These are phyloP conservation scores for Isabelozyma pseudorhagii DNA, from an alignment of 805 yeast species.

Conservation along the genomic window DNA sequence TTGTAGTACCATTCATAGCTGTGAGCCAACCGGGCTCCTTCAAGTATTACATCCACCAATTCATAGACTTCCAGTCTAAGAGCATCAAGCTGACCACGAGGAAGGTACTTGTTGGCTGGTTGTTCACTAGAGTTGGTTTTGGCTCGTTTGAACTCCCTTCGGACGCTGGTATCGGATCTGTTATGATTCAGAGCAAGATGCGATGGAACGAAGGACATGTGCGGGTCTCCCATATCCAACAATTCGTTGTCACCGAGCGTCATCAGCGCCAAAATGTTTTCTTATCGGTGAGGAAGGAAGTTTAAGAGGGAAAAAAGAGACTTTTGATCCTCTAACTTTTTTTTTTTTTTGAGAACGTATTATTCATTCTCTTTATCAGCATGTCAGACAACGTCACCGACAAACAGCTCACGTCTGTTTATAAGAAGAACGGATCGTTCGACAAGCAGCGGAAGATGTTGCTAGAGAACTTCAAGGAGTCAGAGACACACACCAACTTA, in stretches of 20 bases:
- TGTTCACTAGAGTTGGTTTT: conserved; percentile 11
- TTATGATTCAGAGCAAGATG: conserved; percentile 11
- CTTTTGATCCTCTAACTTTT: too few species aligned
- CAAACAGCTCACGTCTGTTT: conserved; percentile 36
- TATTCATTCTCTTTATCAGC: background rate
- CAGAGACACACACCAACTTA: conserved; percentile 40
- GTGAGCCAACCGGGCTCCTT: conserved; percentile 6
- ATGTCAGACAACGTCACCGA: conserved; percentile 11
- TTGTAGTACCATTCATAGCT: conserved; percentile 23
- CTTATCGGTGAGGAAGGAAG: background rate
- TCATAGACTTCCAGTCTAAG: conserved; percentile 8
- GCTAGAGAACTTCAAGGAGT: conserved; percentile 40
- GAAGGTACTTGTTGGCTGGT: background rate
- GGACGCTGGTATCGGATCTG: background rate
- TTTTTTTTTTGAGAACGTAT: background rate
- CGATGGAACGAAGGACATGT: conserved; percentile 4
- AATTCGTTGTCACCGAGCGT: background rate
- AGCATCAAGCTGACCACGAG: conserved; percentile 4
- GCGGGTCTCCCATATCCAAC: conserved; percentile 1
- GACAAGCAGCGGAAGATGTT: conserved; percentile 43
- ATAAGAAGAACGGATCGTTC: conserved; percentile 49
- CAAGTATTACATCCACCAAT: conserved; percentile 18
- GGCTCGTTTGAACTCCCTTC: conserved; percentile 10
- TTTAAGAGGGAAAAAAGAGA: background rate
- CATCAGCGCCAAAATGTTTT: background rate